These are phyloP conservation scores for Ceratobasidium sp. DNA, from an alignment of 1,284 basidiomycete genomes.

Conservation along the genomic window DNA sequence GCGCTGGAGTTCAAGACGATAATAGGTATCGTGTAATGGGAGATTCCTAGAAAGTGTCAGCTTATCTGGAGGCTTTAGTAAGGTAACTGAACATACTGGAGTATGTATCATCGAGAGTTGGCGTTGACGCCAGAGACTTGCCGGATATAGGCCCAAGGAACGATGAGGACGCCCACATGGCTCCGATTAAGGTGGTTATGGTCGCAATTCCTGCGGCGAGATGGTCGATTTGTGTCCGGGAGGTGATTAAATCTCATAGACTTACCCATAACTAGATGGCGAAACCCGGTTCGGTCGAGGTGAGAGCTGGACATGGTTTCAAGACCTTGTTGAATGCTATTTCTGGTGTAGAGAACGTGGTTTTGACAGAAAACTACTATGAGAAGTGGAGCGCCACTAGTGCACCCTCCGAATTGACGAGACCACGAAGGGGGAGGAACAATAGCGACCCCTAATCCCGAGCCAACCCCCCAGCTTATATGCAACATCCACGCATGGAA, in stretches of 20 bases:
- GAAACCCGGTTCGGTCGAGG: conserved; percentile 29
- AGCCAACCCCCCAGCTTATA: background rate
- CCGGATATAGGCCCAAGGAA: conserved; percentile 5
- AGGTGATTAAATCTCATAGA: background rate
- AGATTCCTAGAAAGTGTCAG: conserved; percentile 1
- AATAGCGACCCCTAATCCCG: background rate
- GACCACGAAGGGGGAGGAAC: background rate
- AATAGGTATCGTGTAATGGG: conserved; percentile 6
- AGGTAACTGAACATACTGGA: conserved; percentile 4
- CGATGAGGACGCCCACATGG: conserved; percentile 11
- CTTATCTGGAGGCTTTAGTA: background rate
- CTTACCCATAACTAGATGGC: conserved; percentile 31
- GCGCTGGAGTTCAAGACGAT: background rate
- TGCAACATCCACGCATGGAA: conserved; percentile 7
- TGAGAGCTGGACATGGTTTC: conserved; percentile 15
- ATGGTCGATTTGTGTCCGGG: background rate
- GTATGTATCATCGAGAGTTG: background rate
- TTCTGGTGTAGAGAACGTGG: background rate
- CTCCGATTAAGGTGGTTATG: conserved; percentile 7
- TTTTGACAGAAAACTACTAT: too few species aligned
- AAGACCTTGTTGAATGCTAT: background rate
- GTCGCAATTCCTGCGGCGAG: conserved; percentile 6
- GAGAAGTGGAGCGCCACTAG: background rate
- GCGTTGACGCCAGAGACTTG: background rate
- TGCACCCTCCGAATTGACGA: background rate